Evolutionary conservation across 352 stramenopile genomes (phyloP), one percentile per base, ranked within the genome.

Genomic region (Globisporangium takayamanum): DNA sequence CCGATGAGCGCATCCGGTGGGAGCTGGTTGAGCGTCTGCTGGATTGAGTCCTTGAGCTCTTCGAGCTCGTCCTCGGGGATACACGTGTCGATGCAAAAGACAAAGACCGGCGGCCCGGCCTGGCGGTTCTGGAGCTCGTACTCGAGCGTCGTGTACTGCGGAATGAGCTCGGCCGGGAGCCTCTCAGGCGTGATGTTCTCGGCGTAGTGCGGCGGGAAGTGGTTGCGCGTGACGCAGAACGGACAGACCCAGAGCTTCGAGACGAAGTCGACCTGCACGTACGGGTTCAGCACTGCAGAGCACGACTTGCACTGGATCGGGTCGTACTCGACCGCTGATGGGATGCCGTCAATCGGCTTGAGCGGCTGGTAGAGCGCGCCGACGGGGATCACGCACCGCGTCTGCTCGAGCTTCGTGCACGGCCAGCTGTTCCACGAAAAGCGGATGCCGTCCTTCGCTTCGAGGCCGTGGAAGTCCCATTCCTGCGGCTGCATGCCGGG

Each of bases 401-500:
- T 99, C 44, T 98, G 97, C 81, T 99, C 97, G 50, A 99, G 81
- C 52, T 98, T 93, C 47, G 89, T 98, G 63, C 84, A 97, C 39
- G 97, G 97, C 97, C 97, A 99, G 59, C 90, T 97, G 77, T 99
- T 98, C 87, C 97, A 99, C 50, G 92, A 98, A 66, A 99, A 98
- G 47, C 97, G 94, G 51, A 98, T 81, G 53, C 97, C 97, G 66
- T 98, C 94, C 62, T 90, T 90, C 51, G 80, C 80, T 62, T 95
- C 85, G 49, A 86, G 76, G 37, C 64, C 85, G 59, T 92, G 78
- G 67, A 95, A 93, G 57, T 95, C 85, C 85, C 85, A 95, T 51
- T 90, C 79, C 62, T 89, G 79, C 22, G 85, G 80, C 64, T 89
- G 82, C 74, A 87, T 76, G 28, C 80, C 84, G 2, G 77, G 72